Percentiles rank a stretch among this genome's conserved stretches.
Conservation (phyloP, 139 green algal genomes). For the Chlorella sp. region DNA sequence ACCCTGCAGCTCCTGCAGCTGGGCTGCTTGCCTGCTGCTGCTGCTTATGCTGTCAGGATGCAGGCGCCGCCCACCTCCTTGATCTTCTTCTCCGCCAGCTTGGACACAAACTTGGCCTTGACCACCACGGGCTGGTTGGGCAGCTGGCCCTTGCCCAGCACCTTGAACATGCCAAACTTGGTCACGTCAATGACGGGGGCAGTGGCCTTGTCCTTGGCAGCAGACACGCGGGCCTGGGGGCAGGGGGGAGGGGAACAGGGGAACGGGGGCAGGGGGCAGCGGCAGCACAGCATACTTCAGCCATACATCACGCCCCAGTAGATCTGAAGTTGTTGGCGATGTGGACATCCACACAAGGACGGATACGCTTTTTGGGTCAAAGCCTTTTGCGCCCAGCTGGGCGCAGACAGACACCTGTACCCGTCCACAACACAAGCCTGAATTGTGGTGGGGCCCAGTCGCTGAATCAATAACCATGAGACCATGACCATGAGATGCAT, state of each 20-base stretch:
- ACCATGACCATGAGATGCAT: too few relatives aligned
- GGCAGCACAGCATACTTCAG: not conserved
- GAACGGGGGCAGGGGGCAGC: too few relatives aligned
- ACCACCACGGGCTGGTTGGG: slow-evolving; percentile 93
- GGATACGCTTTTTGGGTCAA: too few relatives aligned
- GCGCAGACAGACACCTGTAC: too few relatives aligned
- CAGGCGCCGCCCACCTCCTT: slow-evolving; percentile 89
- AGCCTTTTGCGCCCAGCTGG: too few relatives aligned
- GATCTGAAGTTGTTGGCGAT: too few relatives aligned
- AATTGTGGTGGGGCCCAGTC: too few relatives aligned
- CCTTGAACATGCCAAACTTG: slow-evolving; percentile 89
- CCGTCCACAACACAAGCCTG: too few relatives aligned
- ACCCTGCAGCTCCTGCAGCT: too few relatives aligned
- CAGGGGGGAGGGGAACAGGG: too few relatives aligned
- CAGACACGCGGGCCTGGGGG: slow-evolving; percentile 63
- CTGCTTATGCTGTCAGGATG: slow-evolving; percentile 66
- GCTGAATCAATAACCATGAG: too few relatives aligned
- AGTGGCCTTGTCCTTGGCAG: slow-evolving; percentile 65
- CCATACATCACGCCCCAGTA: not conserved
- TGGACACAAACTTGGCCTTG: slow-evolving; percentile 96
- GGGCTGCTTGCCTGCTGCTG: not conserved
- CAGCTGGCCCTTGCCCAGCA: slow-evolving; percentile 95
- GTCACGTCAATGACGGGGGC: slow-evolving; percentile 96
- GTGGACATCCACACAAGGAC: too few relatives aligned
- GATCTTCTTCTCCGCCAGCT: slow-evolving; percentile 98